These are phyloP conservation scores for Vitis hybrid DNA, from an alignment of 177 flowering plant genomes.

Conservation along the genomic window DNA sequence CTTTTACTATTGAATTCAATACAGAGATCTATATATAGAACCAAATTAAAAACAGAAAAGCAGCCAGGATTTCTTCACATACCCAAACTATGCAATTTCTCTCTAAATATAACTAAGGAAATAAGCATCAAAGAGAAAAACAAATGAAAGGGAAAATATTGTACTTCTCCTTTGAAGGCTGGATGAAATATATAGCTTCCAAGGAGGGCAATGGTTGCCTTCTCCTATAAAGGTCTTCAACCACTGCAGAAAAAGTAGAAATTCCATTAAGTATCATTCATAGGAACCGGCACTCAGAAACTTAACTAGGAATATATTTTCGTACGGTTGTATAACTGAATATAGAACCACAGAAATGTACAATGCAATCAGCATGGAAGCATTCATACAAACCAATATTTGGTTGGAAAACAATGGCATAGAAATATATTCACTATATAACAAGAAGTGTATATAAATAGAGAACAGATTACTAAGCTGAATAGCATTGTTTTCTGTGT, in stretches of 20 bases:
- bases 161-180: constrained; percentile 95
- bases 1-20: too few species aligned
- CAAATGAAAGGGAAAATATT: neutral
- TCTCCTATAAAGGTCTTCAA: constrained; percentile 90
- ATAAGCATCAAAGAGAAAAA: neutral
- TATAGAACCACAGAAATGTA: neutral
- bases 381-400: too few species aligned
- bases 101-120: neutral
- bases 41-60: neutral
- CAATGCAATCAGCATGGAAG: neutral
- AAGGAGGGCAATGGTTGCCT: constrained; percentile 92
- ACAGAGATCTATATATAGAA: too few species aligned
- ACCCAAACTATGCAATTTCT: neutral
- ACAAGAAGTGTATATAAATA: neutral
- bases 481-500: neutral
- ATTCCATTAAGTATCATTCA: neutral
- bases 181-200: constrained; percentile 95
- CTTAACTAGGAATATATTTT: neutral
- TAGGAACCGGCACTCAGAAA: constrained; percentile 3
- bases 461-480: neutral
- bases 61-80: neutral
- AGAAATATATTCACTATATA: too few species aligned
- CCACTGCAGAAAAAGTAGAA: constrained; percentile 66
- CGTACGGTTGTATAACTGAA: too few species aligned
- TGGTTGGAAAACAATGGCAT: too few species aligned